phyloP scores from a whole-genome alignment of 179 eudicot species.

The Gypsophila paniculata region DNA sequence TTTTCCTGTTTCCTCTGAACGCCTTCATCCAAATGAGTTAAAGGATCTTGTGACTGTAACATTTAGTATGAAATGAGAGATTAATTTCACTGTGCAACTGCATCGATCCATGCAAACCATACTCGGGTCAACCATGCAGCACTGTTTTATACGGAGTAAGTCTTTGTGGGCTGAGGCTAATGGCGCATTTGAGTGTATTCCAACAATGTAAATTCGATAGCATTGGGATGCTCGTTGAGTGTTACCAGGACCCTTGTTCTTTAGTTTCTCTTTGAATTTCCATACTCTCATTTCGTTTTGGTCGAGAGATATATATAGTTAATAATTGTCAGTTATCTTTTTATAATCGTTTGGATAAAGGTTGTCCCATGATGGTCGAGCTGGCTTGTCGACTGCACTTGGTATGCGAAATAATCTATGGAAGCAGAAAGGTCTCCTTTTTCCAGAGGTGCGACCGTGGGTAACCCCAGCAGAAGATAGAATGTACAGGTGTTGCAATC shows the following conservation, averaged over 20 bases:
- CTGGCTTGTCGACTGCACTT: conserved; percentile 24
- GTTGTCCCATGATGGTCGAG: conserved; percentile 36
- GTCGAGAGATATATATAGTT: neutral
- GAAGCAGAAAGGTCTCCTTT: conserved; percentile 36
- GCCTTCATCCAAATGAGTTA: neutral
- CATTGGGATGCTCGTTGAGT: neutral
- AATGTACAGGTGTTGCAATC: conserved; percentile 46
- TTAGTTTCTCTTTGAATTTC: neutral
- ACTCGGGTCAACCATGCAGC: neutral
- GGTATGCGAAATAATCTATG: conserved; percentile 30
- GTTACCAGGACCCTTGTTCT: neutral
- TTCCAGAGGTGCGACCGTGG: conserved; percentile 27
- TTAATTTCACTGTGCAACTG: neutral
- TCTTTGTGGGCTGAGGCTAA: neutral
- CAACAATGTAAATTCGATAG: neutral
- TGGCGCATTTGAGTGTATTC: neutral
- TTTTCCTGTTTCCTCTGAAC: too few relatives aligned
- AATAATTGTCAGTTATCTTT: neutral
- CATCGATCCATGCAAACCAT: neutral
- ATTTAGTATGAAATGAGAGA: neutral
- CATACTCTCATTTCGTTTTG: neutral
- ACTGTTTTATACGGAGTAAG: neutral
- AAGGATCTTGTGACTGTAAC: neutral
- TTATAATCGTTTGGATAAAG: conserved; percentile 23
- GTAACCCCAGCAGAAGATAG: conserved; percentile 25